Evolutionary conservation across 345 rosid genomes (phyloP).

Genomic region (Psidium guajava): DNA sequence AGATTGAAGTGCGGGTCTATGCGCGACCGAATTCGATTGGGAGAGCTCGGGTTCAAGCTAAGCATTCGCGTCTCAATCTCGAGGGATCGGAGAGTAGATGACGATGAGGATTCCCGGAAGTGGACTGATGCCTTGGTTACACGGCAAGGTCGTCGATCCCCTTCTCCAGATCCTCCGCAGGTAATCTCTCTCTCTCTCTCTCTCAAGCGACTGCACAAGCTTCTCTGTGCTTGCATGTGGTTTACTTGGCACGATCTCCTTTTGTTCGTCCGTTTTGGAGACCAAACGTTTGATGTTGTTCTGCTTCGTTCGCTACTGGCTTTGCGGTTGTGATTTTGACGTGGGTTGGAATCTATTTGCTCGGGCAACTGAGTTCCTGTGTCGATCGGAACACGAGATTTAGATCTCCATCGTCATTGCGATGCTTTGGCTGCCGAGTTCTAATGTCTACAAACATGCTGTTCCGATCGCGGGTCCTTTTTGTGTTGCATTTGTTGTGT

Average conservation of each 20-base stretch:
- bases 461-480: not conserved
- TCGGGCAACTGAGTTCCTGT: not conserved
- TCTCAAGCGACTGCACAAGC: not conserved
- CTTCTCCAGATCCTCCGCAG: conserved; percentile 61
- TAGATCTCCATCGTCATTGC: not conserved
- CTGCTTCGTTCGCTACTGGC: not conserved
- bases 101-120: not conserved
- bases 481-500: not conserved
- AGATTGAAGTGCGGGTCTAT: not conserved
- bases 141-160: conserved; percentile 54
- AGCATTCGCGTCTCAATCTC: not conserved
- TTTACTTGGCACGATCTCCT: not conserved
- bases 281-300: not conserved
- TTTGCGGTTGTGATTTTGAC: not conserved
- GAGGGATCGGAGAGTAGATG: not conserved
- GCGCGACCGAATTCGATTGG: not conserved
- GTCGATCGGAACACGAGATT: not conserved
- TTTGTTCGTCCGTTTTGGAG: not conserved
- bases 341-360: not conserved
- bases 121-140: conserved; percentile 25
- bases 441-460: not conserved
- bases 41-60: not conserved
- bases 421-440: not conserved
- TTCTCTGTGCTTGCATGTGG: not conserved
- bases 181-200: conserved; percentile 14